Evolutionary conservation across 1,284 basidiomycete genomes (phyloP).

Genomic region (Limonomyces culmigenus): DNA sequence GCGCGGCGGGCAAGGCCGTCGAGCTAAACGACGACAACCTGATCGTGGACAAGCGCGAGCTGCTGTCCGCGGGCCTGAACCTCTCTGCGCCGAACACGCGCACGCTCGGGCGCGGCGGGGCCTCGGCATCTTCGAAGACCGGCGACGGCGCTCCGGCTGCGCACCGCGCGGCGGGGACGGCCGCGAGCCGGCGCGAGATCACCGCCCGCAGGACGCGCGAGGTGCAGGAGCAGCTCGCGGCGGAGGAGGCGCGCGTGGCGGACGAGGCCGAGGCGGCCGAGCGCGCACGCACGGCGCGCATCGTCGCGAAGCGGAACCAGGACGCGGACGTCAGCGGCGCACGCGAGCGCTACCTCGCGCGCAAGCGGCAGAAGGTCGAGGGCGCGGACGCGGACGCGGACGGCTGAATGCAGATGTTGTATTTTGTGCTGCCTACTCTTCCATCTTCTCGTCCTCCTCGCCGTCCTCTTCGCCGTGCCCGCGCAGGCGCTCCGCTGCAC

Average conservation of each 20-base stretch:
- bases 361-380: constrained; percentile 67
- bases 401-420: too few relatives aligned
- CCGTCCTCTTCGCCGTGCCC: not conserved
- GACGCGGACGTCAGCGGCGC: constrained; percentile 58
- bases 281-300: constrained; percentile 35
- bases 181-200: constrained; percentile 66
- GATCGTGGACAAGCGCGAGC: constrained; percentile 89
- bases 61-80: constrained; percentile 86
- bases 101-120: constrained; percentile 24
- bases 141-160: constrained; percentile 13
- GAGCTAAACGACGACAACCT: constrained; percentile 97
- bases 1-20: constrained; percentile 68
- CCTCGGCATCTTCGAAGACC: constrained; percentile 8
- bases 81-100: constrained; percentile 70
- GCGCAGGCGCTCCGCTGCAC: not conserved
- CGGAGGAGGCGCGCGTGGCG: constrained; percentile 42
- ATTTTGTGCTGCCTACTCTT: too few relatives aligned
- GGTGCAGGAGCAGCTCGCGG: constrained; percentile 56
- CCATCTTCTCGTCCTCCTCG: not conserved
- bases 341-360: constrained; percentile 56
- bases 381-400: constrained; percentile 17
- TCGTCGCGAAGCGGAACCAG: constrained; percentile 51
- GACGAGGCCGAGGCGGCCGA: constrained; percentile 42
- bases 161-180: constrained; percentile 65
- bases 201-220: constrained; percentile 63